Evolutionary conservation across 352 stramenopile genomes (phyloP).

Genomic region (Phytophthora podocarpi): DNA sequence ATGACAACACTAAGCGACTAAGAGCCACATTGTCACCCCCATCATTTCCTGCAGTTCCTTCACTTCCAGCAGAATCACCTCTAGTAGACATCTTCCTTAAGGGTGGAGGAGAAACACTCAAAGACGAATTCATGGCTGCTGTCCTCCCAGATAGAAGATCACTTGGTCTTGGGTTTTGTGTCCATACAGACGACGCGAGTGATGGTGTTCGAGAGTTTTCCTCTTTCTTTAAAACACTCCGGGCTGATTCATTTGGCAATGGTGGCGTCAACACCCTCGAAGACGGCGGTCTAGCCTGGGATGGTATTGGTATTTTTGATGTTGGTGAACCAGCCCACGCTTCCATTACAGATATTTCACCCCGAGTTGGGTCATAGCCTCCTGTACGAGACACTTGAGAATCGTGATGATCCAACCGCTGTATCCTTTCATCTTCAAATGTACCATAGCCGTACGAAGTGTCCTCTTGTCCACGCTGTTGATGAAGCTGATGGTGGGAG

Average conservation of each 20-base stretch:
- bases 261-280: neutral
- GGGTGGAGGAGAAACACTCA: neutral
- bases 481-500: neutral
- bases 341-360: conserved; percentile 13
- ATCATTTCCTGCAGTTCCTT: too few relatives aligned
- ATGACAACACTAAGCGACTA: neutral
- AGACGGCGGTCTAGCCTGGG: neutral
- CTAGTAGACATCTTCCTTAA: neutral
- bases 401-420: neutral
- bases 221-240: neutral
- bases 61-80: neutral
- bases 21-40: neutral
- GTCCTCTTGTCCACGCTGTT: neutral
- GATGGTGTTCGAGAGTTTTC: neutral
- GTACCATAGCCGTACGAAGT: conserved; percentile 8
- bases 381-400: neutral
- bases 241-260: neutral
- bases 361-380: neutral
- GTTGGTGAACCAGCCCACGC: conserved; percentile 28
- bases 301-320: neutral
- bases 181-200: conserved; percentile 1
- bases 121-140: neutral
- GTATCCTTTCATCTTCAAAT: conserved; percentile 25
- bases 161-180: neutral
- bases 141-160: neutral